These are phyloP conservation scores for Aspergillus persii DNA, from an alignment of 2,329 filamentous ascomycete genomes.

Conservation along the genomic window DNA sequence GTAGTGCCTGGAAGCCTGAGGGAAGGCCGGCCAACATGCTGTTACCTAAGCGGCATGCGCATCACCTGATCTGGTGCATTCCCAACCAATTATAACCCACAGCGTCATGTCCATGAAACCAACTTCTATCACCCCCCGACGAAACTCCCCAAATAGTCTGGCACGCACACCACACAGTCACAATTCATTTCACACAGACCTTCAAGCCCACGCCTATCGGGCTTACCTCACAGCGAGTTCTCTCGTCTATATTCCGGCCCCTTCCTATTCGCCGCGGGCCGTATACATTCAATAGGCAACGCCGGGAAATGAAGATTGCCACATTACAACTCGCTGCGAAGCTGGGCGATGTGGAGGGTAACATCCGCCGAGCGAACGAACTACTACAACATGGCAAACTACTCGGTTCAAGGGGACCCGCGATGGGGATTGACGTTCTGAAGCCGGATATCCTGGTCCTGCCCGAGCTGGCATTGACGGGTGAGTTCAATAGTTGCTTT, in stretches of 20 bases:
- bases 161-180: neutral
- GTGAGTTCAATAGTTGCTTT: constrained; percentile 31
- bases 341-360: constrained; percentile 45
- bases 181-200: neutral
- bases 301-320: constrained; percentile 44
- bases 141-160: neutral
- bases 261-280: neutral
- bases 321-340: constrained; percentile 47
- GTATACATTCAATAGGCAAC: constrained; percentile 2
- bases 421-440: constrained; percentile 22
- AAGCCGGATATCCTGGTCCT: constrained; percentile 58
- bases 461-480: constrained; percentile 62
- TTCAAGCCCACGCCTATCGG: neutral
- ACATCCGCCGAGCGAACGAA: constrained; percentile 44
- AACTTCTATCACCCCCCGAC: neutral
- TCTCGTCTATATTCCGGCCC: neutral
- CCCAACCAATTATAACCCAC: neutral
- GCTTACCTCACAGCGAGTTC: neutral
- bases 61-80: neutral
- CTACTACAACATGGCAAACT: constrained; percentile 38
- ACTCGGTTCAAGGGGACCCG: constrained; percentile 5
- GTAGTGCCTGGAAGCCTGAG: neutral
- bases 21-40: neutral
- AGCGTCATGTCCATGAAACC: neutral
- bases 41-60: neutral